phyloP scores from a whole-genome alignment of 169 alveolate genomes.

The Plasmodium vivax region DNA sequence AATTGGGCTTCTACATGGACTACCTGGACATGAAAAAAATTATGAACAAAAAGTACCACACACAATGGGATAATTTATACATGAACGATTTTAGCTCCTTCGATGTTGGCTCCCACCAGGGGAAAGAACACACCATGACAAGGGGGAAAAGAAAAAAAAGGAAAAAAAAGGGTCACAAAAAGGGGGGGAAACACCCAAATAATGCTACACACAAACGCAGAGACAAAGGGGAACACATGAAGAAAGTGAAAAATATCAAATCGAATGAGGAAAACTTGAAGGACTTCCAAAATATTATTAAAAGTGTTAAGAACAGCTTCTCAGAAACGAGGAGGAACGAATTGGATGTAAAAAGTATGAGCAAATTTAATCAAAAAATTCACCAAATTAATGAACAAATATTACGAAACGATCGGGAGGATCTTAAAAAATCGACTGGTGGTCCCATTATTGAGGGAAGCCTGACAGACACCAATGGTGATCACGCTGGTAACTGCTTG shows the following conservation, averaged over 20 bases:
- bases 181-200: background rate
- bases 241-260: conserved; percentile 31
- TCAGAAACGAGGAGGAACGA: conserved; percentile 14
- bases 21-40: conserved; percentile 59
- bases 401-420: background rate
- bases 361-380: conserved; percentile 23
- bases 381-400: conserved; percentile 5
- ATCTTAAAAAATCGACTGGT: background rate
- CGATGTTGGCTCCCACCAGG: background rate
- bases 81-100: conserved; percentile 4
- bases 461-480: background rate
- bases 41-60: conserved; percentile 24
- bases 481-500: background rate
- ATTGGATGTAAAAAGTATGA: background rate
- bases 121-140: background rate
- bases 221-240: background rate
- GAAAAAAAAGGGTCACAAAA: conserved; percentile 3
- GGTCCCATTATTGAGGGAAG: background rate
- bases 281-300: conserved; percentile 43
- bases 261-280: conserved; percentile 58
- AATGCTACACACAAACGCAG: background rate
- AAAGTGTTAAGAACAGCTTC: conserved; percentile 15
- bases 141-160: conserved; percentile 4
- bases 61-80: conserved; percentile 8
- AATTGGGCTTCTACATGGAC: conserved; percentile 68